Evolutionary conservation across 1,139 yeast species (phyloP).

Genomic region (Geotrichum macrosporum): DNA sequence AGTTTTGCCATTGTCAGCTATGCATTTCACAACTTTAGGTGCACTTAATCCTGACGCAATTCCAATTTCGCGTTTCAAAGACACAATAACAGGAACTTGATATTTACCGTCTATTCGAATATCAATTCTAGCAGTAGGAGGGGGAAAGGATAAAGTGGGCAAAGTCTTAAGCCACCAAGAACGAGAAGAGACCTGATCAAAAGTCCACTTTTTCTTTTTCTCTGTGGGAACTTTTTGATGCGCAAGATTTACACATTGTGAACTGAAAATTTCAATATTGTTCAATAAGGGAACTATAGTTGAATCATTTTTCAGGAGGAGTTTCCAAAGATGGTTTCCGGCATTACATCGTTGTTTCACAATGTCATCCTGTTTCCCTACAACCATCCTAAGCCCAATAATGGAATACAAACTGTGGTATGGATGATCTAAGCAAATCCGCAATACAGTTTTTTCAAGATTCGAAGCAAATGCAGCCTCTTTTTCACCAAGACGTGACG

Average conservation of each 20-base stretch:
- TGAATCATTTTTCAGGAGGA: slow-evolving; percentile 4
- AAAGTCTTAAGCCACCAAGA: slow-evolving; percentile 54
- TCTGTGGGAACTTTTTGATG: slow-evolving; percentile 12
- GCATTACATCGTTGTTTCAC: slow-evolving; percentile 24
- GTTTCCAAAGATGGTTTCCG: slow-evolving; percentile 25
- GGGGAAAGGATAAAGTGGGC: slow-evolving; percentile 50
- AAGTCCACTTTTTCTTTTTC: slow-evolving; percentile 8
- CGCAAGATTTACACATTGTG: slow-evolving; percentile 51
- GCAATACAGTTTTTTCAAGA: slow-evolving; percentile 48
- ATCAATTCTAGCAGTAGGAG: slow-evolving; percentile 57
- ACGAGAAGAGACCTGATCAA: slow-evolving; percentile 8
- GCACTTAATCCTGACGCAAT: slow-evolving; percentile 80
- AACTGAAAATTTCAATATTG: slow-evolving; percentile 50
- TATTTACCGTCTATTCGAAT: slow-evolving; percentile 48
- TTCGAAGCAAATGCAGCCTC: slow-evolving; percentile 49
- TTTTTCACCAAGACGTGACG: slow-evolving; percentile 55
- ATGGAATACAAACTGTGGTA: slow-evolving; percentile 70
- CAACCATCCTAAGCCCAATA: slow-evolving; percentile 36
- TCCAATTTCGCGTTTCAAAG: slow-evolving; percentile 45
- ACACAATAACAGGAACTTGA: slow-evolving; percentile 46
- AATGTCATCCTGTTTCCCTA: slow-evolving; percentile 19
- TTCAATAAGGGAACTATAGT: slow-evolving; percentile 31
- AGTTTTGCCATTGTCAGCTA: slow-evolving; percentile 52
- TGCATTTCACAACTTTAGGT: slow-evolving; percentile 68
- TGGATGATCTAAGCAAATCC: slow-evolving; percentile 62